phyloP scores from a whole-genome alignment of 805 yeast genomes.

The Grigorovia transvaalensis region DNA sequence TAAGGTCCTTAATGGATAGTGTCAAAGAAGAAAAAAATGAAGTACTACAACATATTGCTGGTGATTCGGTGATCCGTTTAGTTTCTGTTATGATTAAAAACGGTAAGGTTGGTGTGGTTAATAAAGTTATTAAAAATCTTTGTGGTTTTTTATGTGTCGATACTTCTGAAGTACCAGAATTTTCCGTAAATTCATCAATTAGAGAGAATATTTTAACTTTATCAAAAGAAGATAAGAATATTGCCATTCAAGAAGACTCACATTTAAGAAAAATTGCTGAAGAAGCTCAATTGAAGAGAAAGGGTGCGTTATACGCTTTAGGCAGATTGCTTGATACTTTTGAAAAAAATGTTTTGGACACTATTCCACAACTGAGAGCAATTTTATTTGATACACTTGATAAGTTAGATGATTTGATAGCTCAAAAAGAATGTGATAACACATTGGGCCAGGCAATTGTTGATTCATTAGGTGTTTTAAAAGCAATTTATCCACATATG shows the following conservation, averaged over 20 bases:
- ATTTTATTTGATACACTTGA: slow-evolving; percentile 59
- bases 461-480: slow-evolving; percentile 74
- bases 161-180: slow-evolving; percentile 92
- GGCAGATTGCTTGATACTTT: slow-evolving; percentile 46
- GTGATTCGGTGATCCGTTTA: slow-evolving; percentile 55
- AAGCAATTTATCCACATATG: slow-evolving; percentile 61
- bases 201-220: slow-evolving; percentile 57
- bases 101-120: slow-evolving; percentile 66
- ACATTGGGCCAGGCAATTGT: slow-evolving; percentile 67
- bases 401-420: slow-evolving; percentile 22
- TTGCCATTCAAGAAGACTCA: slow-evolving; percentile 51
- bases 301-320: slow-evolving; percentile 71
- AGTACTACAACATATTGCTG: slow-evolving; percentile 61
- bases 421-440: slow-evolving; percentile 24
- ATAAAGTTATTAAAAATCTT: slow-evolving; percentile 79
- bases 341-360: slow-evolving; percentile 43
- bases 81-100: slow-evolving; percentile 45
- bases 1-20: slow-evolving; percentile 86
- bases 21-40: slow-evolving; percentile 63
- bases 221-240: slow-evolving; percentile 62
- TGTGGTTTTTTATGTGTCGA: slow-evolving; percentile 93
- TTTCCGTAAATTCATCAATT: slow-evolving; percentile 48
- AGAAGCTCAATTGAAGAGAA: slow-evolving; percentile 69
- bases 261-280: slow-evolving; percentile 53
- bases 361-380: slow-evolving; percentile 55